These are phyloP conservation scores for Apophysomyces sp. DNA, from an alignment of 371 early-diverging fungal genomes.

Conservation along the genomic window DNA sequence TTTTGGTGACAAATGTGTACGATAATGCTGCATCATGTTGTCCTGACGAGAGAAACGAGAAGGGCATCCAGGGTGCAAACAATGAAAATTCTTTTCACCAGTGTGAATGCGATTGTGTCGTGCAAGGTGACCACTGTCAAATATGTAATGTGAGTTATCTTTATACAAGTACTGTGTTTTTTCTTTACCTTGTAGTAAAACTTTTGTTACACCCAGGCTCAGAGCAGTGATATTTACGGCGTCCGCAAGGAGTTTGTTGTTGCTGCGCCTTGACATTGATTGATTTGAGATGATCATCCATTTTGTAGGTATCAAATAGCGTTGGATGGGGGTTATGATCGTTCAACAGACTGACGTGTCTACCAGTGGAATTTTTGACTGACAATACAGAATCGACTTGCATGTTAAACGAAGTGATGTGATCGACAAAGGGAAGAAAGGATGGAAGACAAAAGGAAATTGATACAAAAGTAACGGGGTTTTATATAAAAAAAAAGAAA, in stretches of 20 bases:
- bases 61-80: slow-evolving; percentile 74
- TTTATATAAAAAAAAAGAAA: neutral
- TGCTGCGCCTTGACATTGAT: neutral
- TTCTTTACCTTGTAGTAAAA: slow-evolving; percentile 55
- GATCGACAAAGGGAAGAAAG: neutral
- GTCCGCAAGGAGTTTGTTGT: slow-evolving; percentile 4
- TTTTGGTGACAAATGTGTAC: slow-evolving; percentile 73
- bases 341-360: slow-evolving; percentile 6
- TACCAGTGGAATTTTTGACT: slow-evolving; percentile 1
- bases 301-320: neutral
- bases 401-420: neutral
- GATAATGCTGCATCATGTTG: slow-evolving; percentile 88
- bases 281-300: neutral
- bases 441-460: neutral
- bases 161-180: neutral
- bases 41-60: slow-evolving; percentile 85
- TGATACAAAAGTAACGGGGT: neutral
- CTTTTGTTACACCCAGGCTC: slow-evolving; percentile 56
- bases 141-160: neutral
- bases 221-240: slow-evolving; percentile 51
- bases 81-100: slow-evolving; percentile 86
- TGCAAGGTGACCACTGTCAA: slow-evolving; percentile 74
- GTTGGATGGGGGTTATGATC: neutral
- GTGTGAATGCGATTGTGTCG: slow-evolving; percentile 89
- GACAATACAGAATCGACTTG: neutral